Conservation (phyloP, 2,329 filamentous ascomycete species). For the Cladosporium sp. region DNA sequence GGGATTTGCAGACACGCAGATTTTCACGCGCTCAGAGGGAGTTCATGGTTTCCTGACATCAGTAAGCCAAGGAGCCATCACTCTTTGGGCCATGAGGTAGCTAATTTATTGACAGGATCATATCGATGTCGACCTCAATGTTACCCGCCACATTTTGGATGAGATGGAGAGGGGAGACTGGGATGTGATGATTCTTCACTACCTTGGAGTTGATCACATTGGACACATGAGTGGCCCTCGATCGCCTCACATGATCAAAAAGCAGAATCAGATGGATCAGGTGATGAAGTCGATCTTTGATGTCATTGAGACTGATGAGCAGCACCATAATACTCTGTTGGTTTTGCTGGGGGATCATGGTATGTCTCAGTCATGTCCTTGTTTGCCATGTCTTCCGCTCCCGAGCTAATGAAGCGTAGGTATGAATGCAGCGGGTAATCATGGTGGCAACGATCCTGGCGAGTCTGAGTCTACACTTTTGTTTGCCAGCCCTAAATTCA, state of each 20-base stretch:
- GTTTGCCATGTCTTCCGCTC: no score
- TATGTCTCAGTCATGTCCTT: no score
- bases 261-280: conserved; percentile 88
- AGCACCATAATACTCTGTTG: conserved; percentile 73
- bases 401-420: neutral
- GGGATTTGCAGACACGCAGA: no score
- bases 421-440: conserved; percentile 98
- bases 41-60: no score
- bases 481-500: no score
- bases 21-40: no score
- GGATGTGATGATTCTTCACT: conserved; percentile 92
- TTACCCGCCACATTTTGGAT: conserved; percentile 77
- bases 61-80: no score
- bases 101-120: conserved; percentile 78
- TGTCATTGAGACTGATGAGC: conserved; percentile 64
- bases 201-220: conserved; percentile 92
- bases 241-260: conserved; percentile 81
- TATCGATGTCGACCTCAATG: conserved; percentile 94
- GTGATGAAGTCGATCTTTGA: conserved; percentile 72
- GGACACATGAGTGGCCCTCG: conserved; percentile 90
- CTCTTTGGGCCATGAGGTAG: no score
- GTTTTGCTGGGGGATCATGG: conserved; percentile 91
- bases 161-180: conserved; percentile 77
- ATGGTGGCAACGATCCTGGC: conserved; percentile 86
- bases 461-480: conserved; percentile 91